Base-by-base conservation (phyloP, 2,329 filamentous ascomycete species). In the Venturiaceae sp. region DNA sequence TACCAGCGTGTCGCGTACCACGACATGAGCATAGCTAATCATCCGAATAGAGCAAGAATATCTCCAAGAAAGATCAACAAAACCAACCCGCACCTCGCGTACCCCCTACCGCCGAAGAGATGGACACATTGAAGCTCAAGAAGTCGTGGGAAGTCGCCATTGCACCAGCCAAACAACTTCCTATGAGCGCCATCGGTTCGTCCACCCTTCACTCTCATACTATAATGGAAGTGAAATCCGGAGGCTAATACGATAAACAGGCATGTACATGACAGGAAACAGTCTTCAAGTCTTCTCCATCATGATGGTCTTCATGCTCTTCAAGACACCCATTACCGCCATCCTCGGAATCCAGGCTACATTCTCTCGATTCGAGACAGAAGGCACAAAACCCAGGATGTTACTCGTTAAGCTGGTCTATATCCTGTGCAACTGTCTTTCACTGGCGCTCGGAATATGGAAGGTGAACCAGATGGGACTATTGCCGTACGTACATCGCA, bases 241-340 rank as follows among this genome's bases (percentile, higher is more conserved):
- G n/a, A 59, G n/a, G 26, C 46, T 53, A 16, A 53, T 30, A 32
- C 3, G n/a, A 13, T 34, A 4, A 32, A 6, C 30, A 74, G 71
- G 72, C 86, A 97, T 97, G 91, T 99, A 99, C 81, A 99, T 99
- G 94, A 95, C 92, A 33, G 94, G 94, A 68, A 99, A 97, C 77
- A 91, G 90, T 62, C 83, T 99, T 52, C 94, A 99, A 72, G 97
- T 99, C 64, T 99, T 99, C 79, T 95, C 88, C 74, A 97, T 99
- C 75, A 97, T 97, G 90, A 99, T 97, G 92, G 92, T 97, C 19
- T 92, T 92, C 68, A 97, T 96, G 88, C 86, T 95, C 50, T 99
- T 99, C 81, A 97, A 97, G 80, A 95, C 89, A 64, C 94, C 94
- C 9, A 81, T 99, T 61, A 83, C 90, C 73, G 94, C 92, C 34